phyloP scores from a whole-genome alignment of 495 filamentous ascomycete species.

The Tetracladium setigerum region DNA sequence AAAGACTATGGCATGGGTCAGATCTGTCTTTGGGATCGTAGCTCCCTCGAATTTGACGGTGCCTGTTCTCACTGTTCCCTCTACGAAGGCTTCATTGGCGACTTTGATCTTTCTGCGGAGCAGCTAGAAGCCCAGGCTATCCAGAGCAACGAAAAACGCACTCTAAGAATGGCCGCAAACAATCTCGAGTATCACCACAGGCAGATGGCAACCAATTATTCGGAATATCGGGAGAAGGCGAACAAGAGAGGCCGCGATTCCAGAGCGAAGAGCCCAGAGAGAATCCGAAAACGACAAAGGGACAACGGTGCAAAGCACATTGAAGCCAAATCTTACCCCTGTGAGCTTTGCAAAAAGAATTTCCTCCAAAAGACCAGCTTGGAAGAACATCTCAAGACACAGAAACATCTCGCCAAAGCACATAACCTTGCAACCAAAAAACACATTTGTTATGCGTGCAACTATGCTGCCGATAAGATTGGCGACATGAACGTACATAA shows the following conservation, averaged over 20 bases:
- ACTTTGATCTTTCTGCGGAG: constrained; percentile 7
- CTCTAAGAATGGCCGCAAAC: background rate
- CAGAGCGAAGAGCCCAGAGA: background rate
- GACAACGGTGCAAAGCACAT: background rate
- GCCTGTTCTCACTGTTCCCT: constrained; percentile 7
- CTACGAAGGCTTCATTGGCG: background rate
- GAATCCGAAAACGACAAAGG: background rate
- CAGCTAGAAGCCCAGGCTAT: constrained; percentile 1
- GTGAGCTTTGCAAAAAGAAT: background rate
- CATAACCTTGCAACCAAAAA: background rate
- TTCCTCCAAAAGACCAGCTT: background rate
- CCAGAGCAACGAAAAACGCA: background rate
- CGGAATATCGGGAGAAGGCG: background rate
- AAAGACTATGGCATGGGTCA: constrained; percentile 8
- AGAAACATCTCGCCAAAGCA: background rate
- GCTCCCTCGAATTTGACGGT: constrained; percentile 7
- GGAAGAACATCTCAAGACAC: background rate
- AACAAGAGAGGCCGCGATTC: background rate
- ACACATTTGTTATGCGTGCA: no score
- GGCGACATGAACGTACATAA: background rate
- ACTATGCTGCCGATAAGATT: no score
- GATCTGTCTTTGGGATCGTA: constrained; percentile 8
- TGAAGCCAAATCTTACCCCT: background rate
- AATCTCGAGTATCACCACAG: constrained; percentile 1
- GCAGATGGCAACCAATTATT: constrained; percentile 6